Evolutionary conservation across 306 rosid genomes (phyloP).

Genomic region (Lotus japonicus): DNA sequence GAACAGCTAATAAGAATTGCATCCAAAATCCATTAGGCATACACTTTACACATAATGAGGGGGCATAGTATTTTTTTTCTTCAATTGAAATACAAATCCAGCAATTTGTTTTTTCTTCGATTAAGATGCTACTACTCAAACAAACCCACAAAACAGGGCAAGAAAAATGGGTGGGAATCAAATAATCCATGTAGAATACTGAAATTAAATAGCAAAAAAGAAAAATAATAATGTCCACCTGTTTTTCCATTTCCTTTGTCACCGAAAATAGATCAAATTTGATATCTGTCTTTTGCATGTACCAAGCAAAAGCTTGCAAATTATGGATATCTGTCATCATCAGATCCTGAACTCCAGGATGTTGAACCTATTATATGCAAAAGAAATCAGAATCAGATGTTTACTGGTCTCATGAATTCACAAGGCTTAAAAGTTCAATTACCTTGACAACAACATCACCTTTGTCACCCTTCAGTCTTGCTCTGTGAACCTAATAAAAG

Average conservation of each 20-base stretch:
- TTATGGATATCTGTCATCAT: conserved; percentile 98
- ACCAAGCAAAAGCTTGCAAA: conserved; percentile 86
- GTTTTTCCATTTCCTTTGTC: conserved; percentile 95
- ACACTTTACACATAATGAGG: background rate
- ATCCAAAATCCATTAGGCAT: conserved; percentile 7
- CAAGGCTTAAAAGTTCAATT: conserved; percentile 18
- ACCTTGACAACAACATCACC: conserved; percentile 91
- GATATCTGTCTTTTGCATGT: conserved; percentile 89
- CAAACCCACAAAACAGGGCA: background rate
- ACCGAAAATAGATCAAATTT: conserved; percentile 86
- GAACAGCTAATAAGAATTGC: background rate
- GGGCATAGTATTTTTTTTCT: background rate
- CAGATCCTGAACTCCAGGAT: conserved; percentile 94
- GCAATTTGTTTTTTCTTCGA: conserved; percentile 12
- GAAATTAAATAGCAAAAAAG: background rate
- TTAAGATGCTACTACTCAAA: background rate
- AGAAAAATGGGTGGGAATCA: background rate
- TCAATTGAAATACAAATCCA: conserved; percentile 4
- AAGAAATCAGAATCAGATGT: conserved; percentile 28
- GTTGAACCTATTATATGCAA: conserved; percentile 71
- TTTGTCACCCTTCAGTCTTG: conserved; percentile 70
- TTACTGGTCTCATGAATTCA: conserved; percentile 8
- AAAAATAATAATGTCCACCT: conserved; percentile 39
- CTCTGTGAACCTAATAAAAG: conserved; percentile 70
- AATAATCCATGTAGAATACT: background rate